Evolutionary conservation across 73 alveolate genomes (phyloP), one percentile per base, ranked within the genome.

Genomic region (Paramecium tetraurelia): DNA sequence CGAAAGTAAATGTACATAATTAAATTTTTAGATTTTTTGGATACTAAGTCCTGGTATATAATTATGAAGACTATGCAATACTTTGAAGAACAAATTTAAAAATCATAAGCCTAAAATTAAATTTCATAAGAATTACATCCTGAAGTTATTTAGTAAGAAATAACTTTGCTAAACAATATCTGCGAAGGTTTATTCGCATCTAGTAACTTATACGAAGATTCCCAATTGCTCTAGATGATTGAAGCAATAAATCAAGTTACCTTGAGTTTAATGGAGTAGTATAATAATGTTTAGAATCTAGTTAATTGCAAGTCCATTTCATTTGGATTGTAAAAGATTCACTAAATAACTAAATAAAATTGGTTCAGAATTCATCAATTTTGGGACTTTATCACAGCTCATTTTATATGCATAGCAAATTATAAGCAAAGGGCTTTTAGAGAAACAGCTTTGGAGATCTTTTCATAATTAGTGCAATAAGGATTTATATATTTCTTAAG

Each of bases 311-410:
- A 80, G 22, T 27, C 46, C 5, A 46, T 80, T 22, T 48, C 20
- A 80, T 80, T 80, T 80, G 90, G 90, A 40, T 46, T 80, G 10
- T 1, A 44, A 46, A 80, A 43, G 31, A 41, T 80, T 4, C 43
- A 22, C 27, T 80, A 80, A 43, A 80, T 80, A 9, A 22, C 48
- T 5, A 80, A 80, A 24, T 12, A 31, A 14, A 80, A 80, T 46
- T 80, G 90, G 90, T 41, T 31, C 21, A 80, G 90, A 22, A 80
- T 80, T 20, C 14, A 80, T 20, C 44, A 44, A 46, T 80, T 41
- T 80, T 80, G 90, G 90, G 70, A 80, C 10, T 80, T 80, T 41
- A 80, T 80, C 14, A 80, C 90, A 80, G 72, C 90, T 80, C 75
- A 80, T 44, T 80, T 80, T 44, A 14, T 27, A 14, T 80, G 90